Percentiles rank a stretch among this genome's conserved stretches.
These are phyloP conservation scores for Clohesyomyces aquaticus DNA, from an alignment of 495 filamentous ascomycete species.

Conservation along the genomic window DNA sequence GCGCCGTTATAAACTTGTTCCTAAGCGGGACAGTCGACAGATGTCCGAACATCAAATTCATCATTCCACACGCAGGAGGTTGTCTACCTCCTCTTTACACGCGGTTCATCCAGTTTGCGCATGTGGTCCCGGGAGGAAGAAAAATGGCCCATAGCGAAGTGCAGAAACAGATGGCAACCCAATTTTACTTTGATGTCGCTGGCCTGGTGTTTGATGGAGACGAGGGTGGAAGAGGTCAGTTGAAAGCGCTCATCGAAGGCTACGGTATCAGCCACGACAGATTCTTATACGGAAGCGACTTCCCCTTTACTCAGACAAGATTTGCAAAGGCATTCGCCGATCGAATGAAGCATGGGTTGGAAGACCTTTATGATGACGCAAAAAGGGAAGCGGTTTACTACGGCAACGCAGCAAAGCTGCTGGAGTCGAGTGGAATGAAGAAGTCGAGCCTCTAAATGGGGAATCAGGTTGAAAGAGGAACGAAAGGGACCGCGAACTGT, in stretches of 20 bases:
- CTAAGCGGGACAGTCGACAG: conserved; percentile 52
- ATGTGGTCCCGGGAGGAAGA: conserved; percentile 32
- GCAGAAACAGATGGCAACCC: conserved; percentile 43
- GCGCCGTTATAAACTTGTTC: conserved; percentile 56
- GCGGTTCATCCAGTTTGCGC: conserved; percentile 50
- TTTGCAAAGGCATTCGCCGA: conserved; percentile 31
- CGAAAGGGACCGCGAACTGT: neutral
- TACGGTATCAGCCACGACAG: conserved; percentile 43
- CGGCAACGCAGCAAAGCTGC: conserved; percentile 41
- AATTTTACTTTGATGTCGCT: conserved; percentile 51
- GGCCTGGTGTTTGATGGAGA: conserved; percentile 53
- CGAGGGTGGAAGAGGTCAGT: conserved; percentile 35
- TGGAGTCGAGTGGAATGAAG: conserved; percentile 21
- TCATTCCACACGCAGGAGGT: conserved; percentile 57
- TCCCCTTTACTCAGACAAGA: conserved; percentile 41
- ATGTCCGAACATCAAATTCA: conserved; percentile 52
- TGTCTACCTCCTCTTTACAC: conserved; percentile 52
- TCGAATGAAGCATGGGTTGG: conserved; percentile 43
- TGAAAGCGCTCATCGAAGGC: conserved; percentile 29
- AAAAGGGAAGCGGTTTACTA: conserved; percentile 42
- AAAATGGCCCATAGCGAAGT: conserved; percentile 26
- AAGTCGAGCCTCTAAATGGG: neutral
- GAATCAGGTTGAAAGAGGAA: neutral
- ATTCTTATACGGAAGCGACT: conserved; percentile 58
- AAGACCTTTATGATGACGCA: conserved; percentile 39